A percentile compares a stretch with the other conserved stretches of the same genome.
phyloP scores from a whole-genome alignment of 495 filamentous ascomycete species.

The Chaetomium cochliodes region DNA sequence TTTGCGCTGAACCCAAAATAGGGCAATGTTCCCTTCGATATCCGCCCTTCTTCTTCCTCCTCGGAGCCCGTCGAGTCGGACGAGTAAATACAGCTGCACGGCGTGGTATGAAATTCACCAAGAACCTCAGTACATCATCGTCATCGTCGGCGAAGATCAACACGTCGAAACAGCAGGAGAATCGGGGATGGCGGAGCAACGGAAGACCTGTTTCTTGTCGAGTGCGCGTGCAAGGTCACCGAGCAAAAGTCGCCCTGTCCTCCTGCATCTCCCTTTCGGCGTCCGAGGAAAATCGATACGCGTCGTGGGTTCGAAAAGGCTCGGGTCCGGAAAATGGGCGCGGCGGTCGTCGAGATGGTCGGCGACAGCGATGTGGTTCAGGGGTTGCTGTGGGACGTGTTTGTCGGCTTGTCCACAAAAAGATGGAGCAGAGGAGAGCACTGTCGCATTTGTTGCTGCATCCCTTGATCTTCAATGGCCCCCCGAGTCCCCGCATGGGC shows the following conservation, averaged over 20 bases:
- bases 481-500: constrained; percentile 14
- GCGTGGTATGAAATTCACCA: neutral
- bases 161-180: neutral
- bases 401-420: constrained; percentile 9
- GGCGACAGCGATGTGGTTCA: constrained; percentile 11
- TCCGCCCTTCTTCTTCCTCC: neutral
- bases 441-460: constrained; percentile 10
- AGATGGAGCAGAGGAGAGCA: constrained; percentile 2
- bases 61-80: neutral
- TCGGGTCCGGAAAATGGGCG: neutral
- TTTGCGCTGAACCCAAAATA: neutral
- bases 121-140: neutral
- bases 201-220: constrained; percentile 5
- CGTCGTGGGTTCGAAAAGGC: neutral
- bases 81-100: neutral
- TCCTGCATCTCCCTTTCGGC: constrained; percentile 15
- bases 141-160: neutral
- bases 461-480: neutral
- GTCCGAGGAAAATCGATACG: neutral
- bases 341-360: neutral
- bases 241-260: neutral
- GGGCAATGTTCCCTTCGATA: neutral
- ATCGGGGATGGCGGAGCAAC: constrained; percentile 9
- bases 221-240: constrained; percentile 13
- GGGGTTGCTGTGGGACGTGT: constrained; percentile 12